These are phyloP conservation scores for Aeminium ludgeri DNA, from an alignment of 495 filamentous ascomycete species.

Conservation along the genomic window DNA sequence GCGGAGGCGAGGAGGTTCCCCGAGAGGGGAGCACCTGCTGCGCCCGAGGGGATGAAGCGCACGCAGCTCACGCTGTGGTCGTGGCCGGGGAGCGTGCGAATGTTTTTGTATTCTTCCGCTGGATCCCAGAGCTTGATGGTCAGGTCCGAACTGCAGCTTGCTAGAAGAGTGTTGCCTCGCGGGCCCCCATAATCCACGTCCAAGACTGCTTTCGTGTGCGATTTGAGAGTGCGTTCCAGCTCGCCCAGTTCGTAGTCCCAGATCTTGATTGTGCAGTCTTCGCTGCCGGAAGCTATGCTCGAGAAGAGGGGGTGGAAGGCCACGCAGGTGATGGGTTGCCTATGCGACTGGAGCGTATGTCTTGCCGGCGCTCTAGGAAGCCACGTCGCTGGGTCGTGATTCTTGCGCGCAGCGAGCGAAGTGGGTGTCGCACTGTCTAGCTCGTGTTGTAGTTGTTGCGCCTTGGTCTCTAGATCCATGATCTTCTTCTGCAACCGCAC, in stretches of 20 bases:
- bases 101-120: slow-evolving; percentile 85
- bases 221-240: slow-evolving; percentile 78
- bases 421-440: slow-evolving; percentile 75
- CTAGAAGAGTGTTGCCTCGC: slow-evolving; percentile 66
- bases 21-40: slow-evolving; percentile 41
- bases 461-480: slow-evolving; percentile 76
- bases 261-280: slow-evolving; percentile 78
- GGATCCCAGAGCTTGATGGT: slow-evolving; percentile 97
- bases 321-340: slow-evolving; percentile 64
- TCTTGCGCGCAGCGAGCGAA: slow-evolving; percentile 49
- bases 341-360: slow-evolving; percentile 73
- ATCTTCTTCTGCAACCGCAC: slow-evolving; percentile 93
- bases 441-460: slow-evolving; percentile 55
- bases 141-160: slow-evolving; percentile 76
- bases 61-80: slow-evolving; percentile 82
- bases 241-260: slow-evolving; percentile 98
- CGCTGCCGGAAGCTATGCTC: slow-evolving; percentile 78
- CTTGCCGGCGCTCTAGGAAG: slow-evolving; percentile 64
- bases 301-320: slow-evolving; percentile 93
- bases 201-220: slow-evolving; percentile 77
- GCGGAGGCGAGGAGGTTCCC: slow-evolving; percentile 71
- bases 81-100: slow-evolving; percentile 80
- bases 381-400: slow-evolving; percentile 75
- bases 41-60: slow-evolving; percentile 72
- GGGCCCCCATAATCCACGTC: slow-evolving; percentile 89